Evolutionary conservation across 1,139 yeast species (phyloP), one percentile per base, ranked within the genome.

Genomic region (Taphrina pruni): DNA sequence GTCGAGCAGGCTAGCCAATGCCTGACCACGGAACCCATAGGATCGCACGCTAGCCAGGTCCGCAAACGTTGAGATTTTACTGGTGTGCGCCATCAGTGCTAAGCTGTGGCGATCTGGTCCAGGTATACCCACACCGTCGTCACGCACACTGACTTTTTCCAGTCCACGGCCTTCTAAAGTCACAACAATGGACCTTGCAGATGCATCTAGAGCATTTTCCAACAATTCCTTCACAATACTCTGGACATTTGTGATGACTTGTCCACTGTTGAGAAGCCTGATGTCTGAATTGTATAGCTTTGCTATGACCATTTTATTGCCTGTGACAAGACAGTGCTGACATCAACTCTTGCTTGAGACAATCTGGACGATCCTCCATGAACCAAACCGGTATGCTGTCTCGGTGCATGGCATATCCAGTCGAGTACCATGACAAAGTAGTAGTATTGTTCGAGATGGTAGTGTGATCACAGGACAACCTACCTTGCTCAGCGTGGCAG

Each of bases 11-110:
- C 84, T 84, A 1, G 86, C 82, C 32, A 88, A 80, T 0, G 91
- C 88, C 74, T 87, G 89, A 6, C 94, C 93, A 73, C 88, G 79
- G 74, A 85, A 88, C 0, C 92, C 91, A 75, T 83, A 83, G 0
- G 89, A 84, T 2, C 74, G 73, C 2, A 84, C 77, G 1, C 74
- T 72, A 39, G 76, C 77, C 61, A 86, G 74, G 69, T 86, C 87
- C 14, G 82, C 83, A 65, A 81, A 79, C 0, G 75, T 72, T 0
- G 73, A 70, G 2, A 86, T 74, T 73, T 88, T 88, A 0, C 90
- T 87, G 0, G 93, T 88, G 54, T 86, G 82, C 74, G 85, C 81
- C 60, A 85, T 78, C 69, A 82, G 80, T 69, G 90, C 85, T 60
- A 85, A 79, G 35, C 82, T 72, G 0, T 80, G 80, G 38, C 87